Percentiles rank a stretch among this genome's conserved stretches.
These are phyloP conservation scores for Massospora cicadina DNA, from an alignment of 371 early-diverging fungal genomes.

Conservation along the genomic window DNA sequence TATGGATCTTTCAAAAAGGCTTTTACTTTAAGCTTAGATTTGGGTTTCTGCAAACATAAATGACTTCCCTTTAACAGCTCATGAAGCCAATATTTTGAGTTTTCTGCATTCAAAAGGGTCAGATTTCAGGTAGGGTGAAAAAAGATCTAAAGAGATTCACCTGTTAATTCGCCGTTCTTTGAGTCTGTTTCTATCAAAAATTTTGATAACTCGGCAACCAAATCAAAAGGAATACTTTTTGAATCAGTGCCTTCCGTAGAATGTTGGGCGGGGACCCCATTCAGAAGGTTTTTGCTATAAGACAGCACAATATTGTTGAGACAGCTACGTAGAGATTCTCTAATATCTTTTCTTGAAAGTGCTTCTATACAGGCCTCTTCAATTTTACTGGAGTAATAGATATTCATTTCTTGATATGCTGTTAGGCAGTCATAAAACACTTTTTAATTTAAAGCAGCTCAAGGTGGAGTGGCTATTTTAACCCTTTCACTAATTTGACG, in stretches of 20 bases:
- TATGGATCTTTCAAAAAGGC: not conserved
- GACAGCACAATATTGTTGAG: not conserved
- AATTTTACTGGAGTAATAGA: not conserved
- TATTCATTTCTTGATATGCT: too few relatives aligned
- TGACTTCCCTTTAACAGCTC: not conserved
- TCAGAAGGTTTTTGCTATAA: not conserved
- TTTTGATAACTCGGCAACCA: not conserved
- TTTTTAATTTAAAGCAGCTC: too few relatives aligned
- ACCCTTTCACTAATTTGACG: too few relatives aligned
- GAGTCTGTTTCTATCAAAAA: not conserved
- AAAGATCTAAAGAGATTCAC: not conserved
- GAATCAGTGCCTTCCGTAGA: not conserved
- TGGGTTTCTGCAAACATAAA: not conserved
- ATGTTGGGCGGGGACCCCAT: not conserved
- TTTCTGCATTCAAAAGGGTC: slow-evolving; percentile 4
- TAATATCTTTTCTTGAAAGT: not conserved
- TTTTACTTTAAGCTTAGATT: not conserved
- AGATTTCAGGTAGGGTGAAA: not conserved
- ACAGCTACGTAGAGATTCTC: not conserved
- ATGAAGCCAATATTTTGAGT: not conserved
- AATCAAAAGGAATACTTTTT: not conserved
- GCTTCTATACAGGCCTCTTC: not conserved
- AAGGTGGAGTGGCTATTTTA: too few relatives aligned
- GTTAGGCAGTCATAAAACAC: too few relatives aligned
- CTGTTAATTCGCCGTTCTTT: not conserved